phyloP scores from a whole-genome alignment of 345 rosid genomes.

The Euphorbia peplus region DNA sequence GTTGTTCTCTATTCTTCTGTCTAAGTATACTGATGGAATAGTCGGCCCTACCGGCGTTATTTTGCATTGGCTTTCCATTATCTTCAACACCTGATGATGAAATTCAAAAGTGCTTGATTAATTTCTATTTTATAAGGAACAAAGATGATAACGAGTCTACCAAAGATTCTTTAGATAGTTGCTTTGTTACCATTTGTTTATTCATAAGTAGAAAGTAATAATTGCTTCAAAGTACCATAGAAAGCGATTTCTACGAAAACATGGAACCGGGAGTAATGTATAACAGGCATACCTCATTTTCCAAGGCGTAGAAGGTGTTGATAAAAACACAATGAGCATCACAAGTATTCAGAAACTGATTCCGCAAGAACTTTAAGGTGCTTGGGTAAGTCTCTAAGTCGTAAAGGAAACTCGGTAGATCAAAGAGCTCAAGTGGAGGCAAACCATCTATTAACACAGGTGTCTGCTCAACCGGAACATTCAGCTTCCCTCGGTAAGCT shows the following conservation, averaged over 20 bases:
- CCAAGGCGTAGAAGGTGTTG: conserved; percentile 45
- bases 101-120: background rate
- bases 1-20: conserved; percentile 46
- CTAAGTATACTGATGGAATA: conserved; percentile 53
- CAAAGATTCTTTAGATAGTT: too few species aligned
- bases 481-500: background rate
- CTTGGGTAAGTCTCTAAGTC: conserved; percentile 28
- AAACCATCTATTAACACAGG: conserved; percentile 25
- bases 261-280: too few species aligned
- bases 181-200: too few species aligned
- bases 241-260: too few species aligned
- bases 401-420: conserved; percentile 41
- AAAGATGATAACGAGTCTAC: too few species aligned
- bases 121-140: too few species aligned
- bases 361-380: background rate
- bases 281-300: conserved; percentile 59
- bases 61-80: conserved; percentile 42
- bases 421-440: conserved; percentile 34
- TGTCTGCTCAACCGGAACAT: conserved; percentile 26
- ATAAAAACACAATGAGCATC: conserved; percentile 39
- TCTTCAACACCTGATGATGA: conserved; percentile 30
- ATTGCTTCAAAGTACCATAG: too few species aligned
- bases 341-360: conserved; percentile 36
- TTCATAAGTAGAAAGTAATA: too few species aligned
- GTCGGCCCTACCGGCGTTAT: conserved; percentile 49